A percentile compares a stretch with the other conserved stretches of the same genome.
Evolutionary conservation across 495 filamentous ascomycete species (phyloP).

Genomic region (Trichoderma gamsii): DNA sequence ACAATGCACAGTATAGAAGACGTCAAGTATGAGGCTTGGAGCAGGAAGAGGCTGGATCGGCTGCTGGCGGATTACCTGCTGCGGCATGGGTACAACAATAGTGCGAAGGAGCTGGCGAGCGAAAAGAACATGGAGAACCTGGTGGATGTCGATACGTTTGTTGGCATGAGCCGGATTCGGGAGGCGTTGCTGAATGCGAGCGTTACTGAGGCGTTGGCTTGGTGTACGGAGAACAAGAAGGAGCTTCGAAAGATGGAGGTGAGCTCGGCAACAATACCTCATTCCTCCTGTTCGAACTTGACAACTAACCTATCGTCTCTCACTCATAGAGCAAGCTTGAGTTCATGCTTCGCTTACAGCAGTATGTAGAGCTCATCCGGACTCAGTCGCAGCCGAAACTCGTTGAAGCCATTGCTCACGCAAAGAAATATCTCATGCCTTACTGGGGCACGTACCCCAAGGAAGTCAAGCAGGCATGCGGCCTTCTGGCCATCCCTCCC

Average conservation of each 20-base stretch:
- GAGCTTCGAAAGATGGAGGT: constrained; percentile 79
- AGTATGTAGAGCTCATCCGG: constrained; percentile 86
- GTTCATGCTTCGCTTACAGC: constrained; percentile 89
- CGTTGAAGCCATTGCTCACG: constrained; percentile 72
- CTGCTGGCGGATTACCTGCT: constrained; percentile 87
- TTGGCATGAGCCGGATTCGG: constrained; percentile 70
- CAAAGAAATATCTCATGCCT: constrained; percentile 68
- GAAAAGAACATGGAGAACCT: constrained; percentile 63
- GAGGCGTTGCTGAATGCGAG: constrained; percentile 63
- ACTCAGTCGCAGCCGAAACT: constrained; percentile 52
- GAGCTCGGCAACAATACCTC: constrained; percentile 23
- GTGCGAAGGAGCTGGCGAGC: constrained; percentile 64
- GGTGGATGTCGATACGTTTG: constrained; percentile 85
- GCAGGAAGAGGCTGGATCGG: constrained; percentile 69
- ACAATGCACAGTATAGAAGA: constrained; percentile 76
- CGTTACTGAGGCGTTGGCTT: constrained; percentile 71
- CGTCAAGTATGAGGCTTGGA: constrained; percentile 92
- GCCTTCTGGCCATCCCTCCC: constrained; percentile 68
- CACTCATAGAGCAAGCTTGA: constrained; percentile 70
- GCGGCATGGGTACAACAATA: constrained; percentile 72
- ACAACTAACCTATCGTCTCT: constrained; percentile 24
- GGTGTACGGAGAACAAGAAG: constrained; percentile 90
- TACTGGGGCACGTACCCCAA: constrained; percentile 59
- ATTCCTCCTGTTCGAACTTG: not conserved
- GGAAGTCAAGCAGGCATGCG: constrained; percentile 68